Conservation (phyloP, 1,139 yeast species). For the Protomyces lactucae-debilis region DNA sequence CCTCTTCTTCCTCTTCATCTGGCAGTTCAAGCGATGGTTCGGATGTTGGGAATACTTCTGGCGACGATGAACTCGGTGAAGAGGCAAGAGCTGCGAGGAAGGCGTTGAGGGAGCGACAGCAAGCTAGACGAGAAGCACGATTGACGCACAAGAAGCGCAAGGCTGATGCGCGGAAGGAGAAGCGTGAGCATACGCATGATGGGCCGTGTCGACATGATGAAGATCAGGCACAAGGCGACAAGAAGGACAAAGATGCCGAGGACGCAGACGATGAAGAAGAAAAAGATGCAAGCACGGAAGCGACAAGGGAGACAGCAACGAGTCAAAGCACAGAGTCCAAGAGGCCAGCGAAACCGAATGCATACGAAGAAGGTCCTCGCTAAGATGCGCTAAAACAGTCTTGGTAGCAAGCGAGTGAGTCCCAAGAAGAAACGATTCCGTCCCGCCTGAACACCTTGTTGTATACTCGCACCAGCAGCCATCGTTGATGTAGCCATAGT, state of each 20-base stretch:
- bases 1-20: conserved; percentile 14
- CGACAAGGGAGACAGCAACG: background rate
- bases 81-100: background rate
- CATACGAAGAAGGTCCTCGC: background rate
- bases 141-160: background rate
- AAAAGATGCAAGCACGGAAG: background rate
- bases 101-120: background rate
- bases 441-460: background rate
- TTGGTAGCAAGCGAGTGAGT: background rate
- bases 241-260: background rate
- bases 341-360: background rate
- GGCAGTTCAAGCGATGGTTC: background rate
- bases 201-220: background rate
- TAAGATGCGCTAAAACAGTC: background rate
- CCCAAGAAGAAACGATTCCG: background rate
- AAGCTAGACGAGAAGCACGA: background rate
- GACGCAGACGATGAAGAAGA: background rate
- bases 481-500: conserved; percentile 2
- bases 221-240: background rate
- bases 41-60: background rate
- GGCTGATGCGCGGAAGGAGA: background rate
- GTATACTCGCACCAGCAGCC: background rate
- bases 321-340: background rate
- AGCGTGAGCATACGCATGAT: background rate
- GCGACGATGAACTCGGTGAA: background rate